phyloP scores from a whole-genome alignment of 805 yeast genomes.

The Candida michaelii region DNA sequence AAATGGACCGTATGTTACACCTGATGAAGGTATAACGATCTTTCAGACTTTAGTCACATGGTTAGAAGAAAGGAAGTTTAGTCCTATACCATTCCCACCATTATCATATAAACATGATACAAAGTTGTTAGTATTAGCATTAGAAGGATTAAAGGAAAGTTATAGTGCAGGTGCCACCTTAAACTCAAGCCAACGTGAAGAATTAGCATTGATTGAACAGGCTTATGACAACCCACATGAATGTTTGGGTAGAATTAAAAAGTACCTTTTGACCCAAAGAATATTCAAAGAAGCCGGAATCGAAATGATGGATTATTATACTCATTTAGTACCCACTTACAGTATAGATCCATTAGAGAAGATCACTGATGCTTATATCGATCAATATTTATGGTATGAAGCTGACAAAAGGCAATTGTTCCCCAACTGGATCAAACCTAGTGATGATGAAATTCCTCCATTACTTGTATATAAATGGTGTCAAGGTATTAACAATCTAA shows the following conservation, averaged over 20 bases:
- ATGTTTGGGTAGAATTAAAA: slow-evolving; percentile 79
- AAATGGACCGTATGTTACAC: slow-evolving; percentile 83
- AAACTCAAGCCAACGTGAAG: slow-evolving; percentile 88
- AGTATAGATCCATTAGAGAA: slow-evolving; percentile 90
- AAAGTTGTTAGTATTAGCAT: slow-evolving; percentile 81
- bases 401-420: slow-evolving; percentile 83
- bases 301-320: slow-evolving; percentile 90
- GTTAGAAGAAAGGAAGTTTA: slow-evolving; percentile 80
- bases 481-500: slow-evolving; percentile 80
- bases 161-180: slow-evolving; percentile 67
- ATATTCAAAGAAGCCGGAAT: slow-evolving; percentile 86
- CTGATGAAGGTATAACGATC: slow-evolving; percentile 84
- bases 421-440: slow-evolving; percentile 96
- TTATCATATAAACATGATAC: slow-evolving; percentile 90
- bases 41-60: slow-evolving; percentile 88
- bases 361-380: slow-evolving; percentile 93
- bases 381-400: slow-evolving; percentile 95
- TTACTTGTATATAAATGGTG: slow-evolving; percentile 90
- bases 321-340: slow-evolving; percentile 81
- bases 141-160: slow-evolving; percentile 82
- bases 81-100: slow-evolving; percentile 93
- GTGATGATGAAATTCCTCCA: slow-evolving; percentile 92
- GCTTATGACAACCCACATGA: slow-evolving; percentile 98
- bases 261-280: slow-evolving; percentile 78
- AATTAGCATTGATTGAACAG: slow-evolving; percentile 87